A percentile compares a stretch with the other conserved stretches of the same genome.
Conservation (phyloP, 1,284 basidiomycete genomes). For the Ustilago lituana region DNA sequence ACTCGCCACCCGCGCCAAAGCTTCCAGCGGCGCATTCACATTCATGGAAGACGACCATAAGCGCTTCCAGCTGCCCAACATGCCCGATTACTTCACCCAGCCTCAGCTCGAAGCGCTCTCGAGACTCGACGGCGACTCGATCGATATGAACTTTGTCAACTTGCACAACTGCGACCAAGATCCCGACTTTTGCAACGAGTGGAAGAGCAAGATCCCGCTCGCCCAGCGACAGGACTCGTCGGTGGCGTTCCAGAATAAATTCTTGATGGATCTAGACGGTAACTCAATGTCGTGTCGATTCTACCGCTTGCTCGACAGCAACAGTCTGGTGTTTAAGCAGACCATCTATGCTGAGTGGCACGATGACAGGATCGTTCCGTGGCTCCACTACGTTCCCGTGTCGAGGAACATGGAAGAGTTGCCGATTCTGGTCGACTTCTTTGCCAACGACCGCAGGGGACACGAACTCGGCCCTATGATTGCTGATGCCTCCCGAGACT, state of each 20-base stretch:
- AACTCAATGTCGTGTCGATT: conserved; percentile 39
- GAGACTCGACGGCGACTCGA: conserved; percentile 2
- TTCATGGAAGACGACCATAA: conserved; percentile 1
- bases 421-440: conserved; percentile 30
- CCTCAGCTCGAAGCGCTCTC: conserved; percentile 16
- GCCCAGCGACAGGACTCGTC: not conserved
- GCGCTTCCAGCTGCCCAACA: conserved; percentile 13
- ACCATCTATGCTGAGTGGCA: conserved; percentile 36
- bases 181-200: conserved; percentile 15
- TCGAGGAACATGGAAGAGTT: conserved; percentile 26
- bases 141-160: conserved; percentile 27
- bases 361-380: conserved; percentile 32
- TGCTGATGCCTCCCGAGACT: conserved; percentile 5
- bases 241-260: conserved; percentile 24
- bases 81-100: conserved; percentile 13
- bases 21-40: not conserved
- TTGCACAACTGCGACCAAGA: conserved; percentile 6
- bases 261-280: conserved; percentile 34
- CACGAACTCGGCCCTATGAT: conserved; percentile 12
- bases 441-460: conserved; percentile 20
- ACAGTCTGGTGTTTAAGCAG: conserved; percentile 42
- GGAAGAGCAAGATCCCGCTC: conserved; percentile 11
- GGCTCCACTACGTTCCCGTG: conserved; percentile 37
- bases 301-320: conserved; percentile 42
- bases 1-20: conserved; percentile 1